Percentiles rank a stretch among this genome's conserved stretches.
These are phyloP conservation scores for Cyclotella baltica DNA, from an alignment of 108 stramenopile genomes.

Conservation along the genomic window DNA sequence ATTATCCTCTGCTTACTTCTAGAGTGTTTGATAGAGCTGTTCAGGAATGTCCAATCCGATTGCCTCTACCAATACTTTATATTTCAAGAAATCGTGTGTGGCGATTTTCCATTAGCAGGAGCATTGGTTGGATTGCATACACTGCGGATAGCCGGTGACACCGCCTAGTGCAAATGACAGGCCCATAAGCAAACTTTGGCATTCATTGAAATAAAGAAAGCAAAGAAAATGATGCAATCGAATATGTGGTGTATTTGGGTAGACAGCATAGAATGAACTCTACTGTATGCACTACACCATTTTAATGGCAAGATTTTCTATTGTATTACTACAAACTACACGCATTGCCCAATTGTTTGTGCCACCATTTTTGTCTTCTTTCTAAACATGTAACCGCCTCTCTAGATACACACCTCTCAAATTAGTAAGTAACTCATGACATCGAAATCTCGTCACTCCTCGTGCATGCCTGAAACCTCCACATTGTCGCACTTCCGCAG, in stretches of 20 bases:
- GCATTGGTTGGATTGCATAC: no score
- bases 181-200: no score
- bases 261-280: not conserved
- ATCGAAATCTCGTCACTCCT: not conserved
- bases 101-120: no score
- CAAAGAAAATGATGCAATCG: slow-evolving; percentile 26
- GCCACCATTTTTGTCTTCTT: not conserved
- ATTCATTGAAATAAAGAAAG: slow-evolving; percentile 81
- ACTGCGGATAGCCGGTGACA: no score
- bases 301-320: not conserved
- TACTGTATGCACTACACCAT: no score
- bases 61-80: no score
- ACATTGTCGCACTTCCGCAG: not conserved
- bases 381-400: not conserved
- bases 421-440: not conserved
- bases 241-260: not conserved
- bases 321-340: slow-evolving; percentile 1
- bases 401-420: not conserved
- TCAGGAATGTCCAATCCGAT: slow-evolving; percentile 74
- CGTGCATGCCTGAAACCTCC: not conserved
- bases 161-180: no score
- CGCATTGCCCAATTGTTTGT: not conserved
- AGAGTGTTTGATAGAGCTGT: slow-evolving; percentile 92
- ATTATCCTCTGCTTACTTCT: slow-evolving; percentile 81
- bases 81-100: no score